phyloP scores from a whole-genome alignment of 1,139 yeast species.

The Saccharomycopsis hybrid region DNA sequence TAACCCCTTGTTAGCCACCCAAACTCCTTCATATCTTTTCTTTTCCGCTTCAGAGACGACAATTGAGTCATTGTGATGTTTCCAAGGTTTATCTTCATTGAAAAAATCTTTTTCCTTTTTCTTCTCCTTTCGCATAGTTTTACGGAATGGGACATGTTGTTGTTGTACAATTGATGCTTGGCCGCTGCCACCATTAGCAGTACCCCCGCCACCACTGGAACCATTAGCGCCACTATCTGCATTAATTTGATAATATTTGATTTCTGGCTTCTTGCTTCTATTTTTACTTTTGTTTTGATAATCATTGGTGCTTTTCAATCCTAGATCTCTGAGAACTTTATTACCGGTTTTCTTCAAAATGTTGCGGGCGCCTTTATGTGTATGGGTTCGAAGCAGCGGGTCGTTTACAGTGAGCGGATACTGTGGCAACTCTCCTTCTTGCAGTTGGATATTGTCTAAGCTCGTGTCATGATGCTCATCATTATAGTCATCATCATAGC shows the following conservation, averaged over 20 bases:
- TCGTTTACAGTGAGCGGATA: slow-evolving; percentile 23
- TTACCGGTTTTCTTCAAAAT: slow-evolving; percentile 26
- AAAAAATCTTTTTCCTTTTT: slow-evolving; percentile 37
- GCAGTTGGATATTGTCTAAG: too few relatives aligned
- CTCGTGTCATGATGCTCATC: too few relatives aligned
- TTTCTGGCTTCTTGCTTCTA: too few relatives aligned
- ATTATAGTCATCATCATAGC: too few relatives aligned
- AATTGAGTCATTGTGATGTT: slow-evolving; percentile 62
- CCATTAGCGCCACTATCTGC: too few relatives aligned
- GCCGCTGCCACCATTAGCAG: background rate
- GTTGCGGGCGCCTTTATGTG: slow-evolving; percentile 10
- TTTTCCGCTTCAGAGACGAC: slow-evolving; percentile 65
- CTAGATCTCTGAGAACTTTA: slow-evolving; percentile 25
- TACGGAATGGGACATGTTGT: slow-evolving; percentile 41
- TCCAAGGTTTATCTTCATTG: slow-evolving; percentile 95
- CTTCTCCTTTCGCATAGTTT: slow-evolving; percentile 64
- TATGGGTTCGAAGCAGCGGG: too few relatives aligned
- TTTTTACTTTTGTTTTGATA: background rate
- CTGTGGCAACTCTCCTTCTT: slow-evolving; percentile 23
- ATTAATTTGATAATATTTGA: too few relatives aligned
- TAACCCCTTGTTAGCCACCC: slow-evolving; percentile 80
- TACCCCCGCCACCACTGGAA: too few relatives aligned
- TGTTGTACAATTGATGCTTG: background rate
- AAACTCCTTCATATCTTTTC: slow-evolving; percentile 85
- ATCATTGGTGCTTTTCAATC: slow-evolving; percentile 5